Conservation (phyloP, 345 rosid species). For the Eucalyptus tenuipes region DNA sequence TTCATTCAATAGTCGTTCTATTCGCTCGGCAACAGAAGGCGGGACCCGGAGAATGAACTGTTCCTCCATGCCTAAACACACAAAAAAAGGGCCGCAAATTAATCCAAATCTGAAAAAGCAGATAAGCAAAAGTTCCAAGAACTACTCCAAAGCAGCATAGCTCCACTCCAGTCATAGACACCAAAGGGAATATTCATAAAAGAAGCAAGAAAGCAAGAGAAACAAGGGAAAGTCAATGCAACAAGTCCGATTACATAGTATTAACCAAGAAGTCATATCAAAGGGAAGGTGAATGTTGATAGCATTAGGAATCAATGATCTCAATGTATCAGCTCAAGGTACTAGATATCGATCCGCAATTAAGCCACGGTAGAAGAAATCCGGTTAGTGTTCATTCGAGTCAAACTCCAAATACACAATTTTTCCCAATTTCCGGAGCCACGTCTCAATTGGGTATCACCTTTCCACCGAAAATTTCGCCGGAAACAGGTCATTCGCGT, state of each 20-base stretch:
- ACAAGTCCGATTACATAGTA: not conserved
- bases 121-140: not conserved
- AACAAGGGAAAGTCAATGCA: not conserved
- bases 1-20: conserved; percentile 63
- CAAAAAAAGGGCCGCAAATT: not conserved
- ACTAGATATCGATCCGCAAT: not conserved
- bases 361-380: not conserved
- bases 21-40: conserved; percentile 70
- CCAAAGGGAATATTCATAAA: not conserved
- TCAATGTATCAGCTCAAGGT: not conserved
- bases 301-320: not conserved
- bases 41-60: conserved; percentile 94
- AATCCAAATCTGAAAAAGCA: not conserved
- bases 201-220: not conserved
- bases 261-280: not conserved
- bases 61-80: conserved; percentile 59
- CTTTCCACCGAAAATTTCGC: not conserved
- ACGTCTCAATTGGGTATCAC: not conserved
- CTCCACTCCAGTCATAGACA: not conserved
- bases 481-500: not conserved
- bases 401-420: not conserved
- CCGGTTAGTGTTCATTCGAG: not conserved
- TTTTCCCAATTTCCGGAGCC: not conserved
- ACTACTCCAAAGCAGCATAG: not conserved
- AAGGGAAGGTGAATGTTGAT: not conserved